Evolutionary conservation across 768 basidiomycete genomes (phyloP), one percentile per base, ranked within the genome.

Genomic region (Collybia nuda): DNA sequence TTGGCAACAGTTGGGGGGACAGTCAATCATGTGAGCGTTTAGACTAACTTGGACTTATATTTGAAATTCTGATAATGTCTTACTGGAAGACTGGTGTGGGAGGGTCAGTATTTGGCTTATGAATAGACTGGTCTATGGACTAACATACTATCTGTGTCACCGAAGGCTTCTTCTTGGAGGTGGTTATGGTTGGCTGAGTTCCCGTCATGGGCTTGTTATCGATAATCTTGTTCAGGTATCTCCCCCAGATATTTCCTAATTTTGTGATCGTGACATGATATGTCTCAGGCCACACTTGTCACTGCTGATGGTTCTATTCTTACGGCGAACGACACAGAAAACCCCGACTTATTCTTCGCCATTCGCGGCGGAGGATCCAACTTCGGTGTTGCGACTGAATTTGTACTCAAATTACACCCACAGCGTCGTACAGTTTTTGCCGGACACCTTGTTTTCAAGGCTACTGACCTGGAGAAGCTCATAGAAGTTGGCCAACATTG

Each of bases 361-460:
- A 71, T 82, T 41, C 69, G 79, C 40, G 80, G 81, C 3, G 79
- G 72, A 23, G 80, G 79, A 23, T 71, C 69, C 37, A 81, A 81
- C 54, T 81, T 81, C 56, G 81, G 81, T 17, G 74, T 82, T 17
- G 75, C 77, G 48, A 78, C 77, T 5, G 74, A 80, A 51, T 82
- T 84, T 50, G 74, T 78, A 1, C 60, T 75, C 47, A 57, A 59
- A 42, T 57, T 82, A 39, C 69, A 82, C 56, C 77, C 77, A 8
- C 81, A 83, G 55, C 71, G 74, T 7, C 56, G 62, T 14, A 77
- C 71, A 1, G 72, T 82, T 18, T 84, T 73, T 47, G 65, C 70
- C 7, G 80, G 79, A 6, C 37, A 61, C 14, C 47, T 74, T n/a
- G 49, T 74, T 19, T 81, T 69, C 56, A 43, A 70, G 14, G 55